Base-by-base conservation (phyloP, 208 protist genomes). In the Wallacemonas collosoma region DNA sequence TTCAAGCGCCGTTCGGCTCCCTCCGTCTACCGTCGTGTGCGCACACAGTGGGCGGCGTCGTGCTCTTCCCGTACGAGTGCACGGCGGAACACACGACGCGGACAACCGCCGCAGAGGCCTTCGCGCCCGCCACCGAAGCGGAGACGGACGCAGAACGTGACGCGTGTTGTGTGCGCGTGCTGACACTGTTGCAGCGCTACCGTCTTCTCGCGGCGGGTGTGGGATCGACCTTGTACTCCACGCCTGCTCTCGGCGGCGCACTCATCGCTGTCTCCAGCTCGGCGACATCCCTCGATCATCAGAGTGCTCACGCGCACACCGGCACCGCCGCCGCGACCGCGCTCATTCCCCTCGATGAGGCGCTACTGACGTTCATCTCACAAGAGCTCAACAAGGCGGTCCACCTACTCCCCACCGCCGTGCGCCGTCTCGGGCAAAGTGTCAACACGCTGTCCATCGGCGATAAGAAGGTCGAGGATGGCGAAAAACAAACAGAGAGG, bases 301-400 rank as follows among this genome's bases (percentile, higher is more conserved):
- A 26, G 26, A 26, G 12, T 50, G 45, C 45, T 50, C 12, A 6
- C 8, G 45, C 12, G 45, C 8, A 6, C 8, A 50, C 45, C 6
- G 12, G 45, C 73, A 78, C 69, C 11, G 41, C 39, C 45, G 35
- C 71, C 8, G 54, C 41, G 5, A 2, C 54, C 6, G 51, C 75
- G 55, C 79, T 88, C 45, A 75, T 85, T 62, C 48, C 62, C 2
- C 61, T 88, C n/a, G 60, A 69, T 1, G 54, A 68, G 5, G 56
- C 11, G 3, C 68, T 76, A 51, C 68, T 88, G 0, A 53, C 53
- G 39, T 72, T 82, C 5, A 80, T 88, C 35, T 72, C 72, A n/a
- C 43, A 66, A 43, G 82, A 88, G 71, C 60, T 88, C 15, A 88
- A 88, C 68, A 88, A 88, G 71, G 82, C 76, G 5, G 65, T 85